A percentile compares a stretch with the other conserved stretches of the same genome.
Conservation (phyloP, 768 basidiomycete species). For the Lactarius pseudohatsudake region DNA sequence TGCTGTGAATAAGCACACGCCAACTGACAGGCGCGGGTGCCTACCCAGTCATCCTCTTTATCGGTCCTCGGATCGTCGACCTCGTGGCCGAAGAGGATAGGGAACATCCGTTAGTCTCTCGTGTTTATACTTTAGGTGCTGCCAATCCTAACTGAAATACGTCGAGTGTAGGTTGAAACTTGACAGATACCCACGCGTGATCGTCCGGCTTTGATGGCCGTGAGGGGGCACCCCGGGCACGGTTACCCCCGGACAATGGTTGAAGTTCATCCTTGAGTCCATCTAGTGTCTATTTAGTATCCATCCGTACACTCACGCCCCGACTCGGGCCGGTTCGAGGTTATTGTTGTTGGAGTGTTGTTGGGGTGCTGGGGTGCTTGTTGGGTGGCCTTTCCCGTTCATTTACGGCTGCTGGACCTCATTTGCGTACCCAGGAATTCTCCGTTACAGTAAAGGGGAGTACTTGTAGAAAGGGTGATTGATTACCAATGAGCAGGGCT, state of each 20-base stretch:
- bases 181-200: slow-evolving; percentile 46
- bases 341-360: too few relatives aligned
- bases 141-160: slow-evolving; percentile 72
- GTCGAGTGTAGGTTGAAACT: slow-evolving; percentile 62
- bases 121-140: slow-evolving; percentile 66
- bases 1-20: neutral
- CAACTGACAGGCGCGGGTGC: neutral
- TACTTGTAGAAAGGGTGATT: neutral
- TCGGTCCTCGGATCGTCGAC: slow-evolving; percentile 46
- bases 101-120: slow-evolving; percentile 55
- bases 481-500: neutral
- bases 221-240: neutral
- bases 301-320: too few relatives aligned
- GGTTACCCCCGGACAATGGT: neutral
- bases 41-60: slow-evolving; percentile 73
- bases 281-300: too few relatives aligned
- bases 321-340: too few relatives aligned
- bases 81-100: too few relatives aligned
- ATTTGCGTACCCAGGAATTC: neutral
- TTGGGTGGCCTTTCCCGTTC: neutral
- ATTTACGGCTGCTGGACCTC: neutral
- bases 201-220: neutral
- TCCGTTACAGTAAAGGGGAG: neutral
- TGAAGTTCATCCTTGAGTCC: neutral
- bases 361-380: too few relatives aligned